Evolutionary conservation across 2,329 filamentous ascomycete species (phyloP), one percentile per base, ranked within the genome.

Genomic region (Xylariaceae sp.): DNA sequence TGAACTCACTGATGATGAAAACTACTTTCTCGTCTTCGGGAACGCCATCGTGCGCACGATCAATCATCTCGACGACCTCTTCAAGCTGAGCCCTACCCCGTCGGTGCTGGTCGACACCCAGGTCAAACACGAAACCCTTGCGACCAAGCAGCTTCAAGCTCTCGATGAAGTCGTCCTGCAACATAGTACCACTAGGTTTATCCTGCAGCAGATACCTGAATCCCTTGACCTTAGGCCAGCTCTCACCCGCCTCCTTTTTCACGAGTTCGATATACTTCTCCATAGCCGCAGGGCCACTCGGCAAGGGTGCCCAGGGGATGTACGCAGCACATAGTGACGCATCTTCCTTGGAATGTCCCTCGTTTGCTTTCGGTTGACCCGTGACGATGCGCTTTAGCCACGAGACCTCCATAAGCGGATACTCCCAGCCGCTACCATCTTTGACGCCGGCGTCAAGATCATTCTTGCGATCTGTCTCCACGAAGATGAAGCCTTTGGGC

Each of bases 121-220:
- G 77, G 71, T 97, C 94, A 71, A 97, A 96, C 1, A 84, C 82
- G 67, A 88, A 83, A 0, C 85, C 84, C 58, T 79, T 79, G 49
- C 79, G 79, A 4, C 86, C 89, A 41, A 92, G 75, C 71, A 88
- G 82, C 75, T 81, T 85, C 66, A 92, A 69, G 4, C 83, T 79
- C 56, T 86, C 85, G 55, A 92, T 81, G 69, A 93, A 92, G 6
- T 75, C 78, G 9, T 82, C 76, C 43, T 81, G 73, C 40, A 93
- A 67, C 79, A 90, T 87, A 1, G 83, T 84, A 3, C 88, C 87
- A 24, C 76, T 70, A 7, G 85, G 85, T 74, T 91, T 90, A 72
- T 91, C 87, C 76, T 96, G 92, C 45, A 96, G 75, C 58, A 97
- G 76, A 71, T 92, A 96, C 45, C 94, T 79, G 68, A 96, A 92